Base-by-base conservation (phyloP, 139 green algal genomes). In the Tetraselmis striata region DNA sequence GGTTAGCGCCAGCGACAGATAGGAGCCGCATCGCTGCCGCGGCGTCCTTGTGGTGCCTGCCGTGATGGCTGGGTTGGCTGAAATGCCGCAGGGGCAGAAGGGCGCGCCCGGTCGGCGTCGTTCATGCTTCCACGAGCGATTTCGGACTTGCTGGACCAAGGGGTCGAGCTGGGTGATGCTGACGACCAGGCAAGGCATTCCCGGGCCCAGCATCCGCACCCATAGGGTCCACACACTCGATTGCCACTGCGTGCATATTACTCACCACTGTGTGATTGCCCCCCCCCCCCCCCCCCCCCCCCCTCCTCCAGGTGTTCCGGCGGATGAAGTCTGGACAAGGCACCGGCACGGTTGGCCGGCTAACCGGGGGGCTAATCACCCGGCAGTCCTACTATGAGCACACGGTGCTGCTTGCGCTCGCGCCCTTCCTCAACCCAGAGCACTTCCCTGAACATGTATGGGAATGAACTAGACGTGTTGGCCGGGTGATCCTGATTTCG, bases 351-450 rank as follows among this genome's bases (percentile, higher is more conserved):
- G 76, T 89, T 11, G 85, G 87, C 1, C 26, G 82, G 5, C 76
- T 88, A 0, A 90, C 81, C 0, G 28, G 30, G 1, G 78, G 79
- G 1, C 59, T 87, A 0, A 29, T 91, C 23, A 91, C 83, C 0
- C 75, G 87, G 25, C n/a, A 83, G 58, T 25, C 2, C 0, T 91
- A 91, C 77, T 89, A 88, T 24, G 82, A 89, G 78, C 87, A 91
- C 26, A 82, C 77, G 0, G 80, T 84, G 59, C 26, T 81, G 0
- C 78, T 87, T 58, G 87, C 87, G 1, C 84, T 91, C 1, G 59
- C 89, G 23, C 87, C 87, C 25, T 86, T 88, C 29, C 82, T 89
- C 78, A 89, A 89, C 82, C 83, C 83, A 2, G 75, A 83, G 28
- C 82, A 86, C 28, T 91, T 85, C 45, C 83, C 83, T 23, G 83